These are phyloP conservation scores for Wickerhamiella siamensis DNA, from an alignment of 805 yeast genomes.

Conservation along the genomic window DNA sequence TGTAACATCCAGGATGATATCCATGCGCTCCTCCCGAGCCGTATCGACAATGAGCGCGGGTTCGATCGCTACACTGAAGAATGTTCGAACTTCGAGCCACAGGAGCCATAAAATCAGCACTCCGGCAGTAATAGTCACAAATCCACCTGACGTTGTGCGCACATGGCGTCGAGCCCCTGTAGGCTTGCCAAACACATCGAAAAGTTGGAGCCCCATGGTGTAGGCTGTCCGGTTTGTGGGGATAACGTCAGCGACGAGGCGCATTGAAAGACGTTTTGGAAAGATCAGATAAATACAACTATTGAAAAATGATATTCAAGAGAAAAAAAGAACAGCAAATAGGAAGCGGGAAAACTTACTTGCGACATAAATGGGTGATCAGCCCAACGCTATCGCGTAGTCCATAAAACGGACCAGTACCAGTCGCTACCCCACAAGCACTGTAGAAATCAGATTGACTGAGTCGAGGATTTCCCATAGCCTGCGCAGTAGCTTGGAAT, in stretches of 20 bases:
- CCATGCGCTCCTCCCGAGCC: slow-evolving; percentile 52
- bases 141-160: slow-evolving; percentile 79
- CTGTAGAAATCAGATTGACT: slow-evolving; percentile 20
- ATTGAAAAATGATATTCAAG: too few species aligned
- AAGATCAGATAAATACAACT: too few species aligned
- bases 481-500: slow-evolving; percentile 19
- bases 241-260: too few species aligned
- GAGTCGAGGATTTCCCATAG: slow-evolving; percentile 12
- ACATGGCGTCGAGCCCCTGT: slow-evolving; percentile 77
- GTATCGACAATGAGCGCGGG: slow-evolving; percentile 80
- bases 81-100: slow-evolving; percentile 62
- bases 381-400: slow-evolving; percentile 24
- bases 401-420: slow-evolving; percentile 16
- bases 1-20: slow-evolving; percentile 64
- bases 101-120: slow-evolving; percentile 47
- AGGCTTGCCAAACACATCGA: slow-evolving; percentile 84
- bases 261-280: too few species aligned
- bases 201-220: slow-evolving; percentile 9
- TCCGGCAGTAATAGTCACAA: slow-evolving; percentile 63
- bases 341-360: too few species aligned
- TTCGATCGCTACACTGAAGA: slow-evolving; percentile 47
- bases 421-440: slow-evolving; percentile 15
- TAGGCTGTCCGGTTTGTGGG: too few species aligned
- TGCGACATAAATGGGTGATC: slow-evolving; percentile 19
- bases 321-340: too few species aligned